Percentiles rank a stretch among this genome's conserved stretches.
Evolutionary conservation across 768 basidiomycete genomes (phyloP).

Genomic region (Rhodotorula diobovata): DNA sequence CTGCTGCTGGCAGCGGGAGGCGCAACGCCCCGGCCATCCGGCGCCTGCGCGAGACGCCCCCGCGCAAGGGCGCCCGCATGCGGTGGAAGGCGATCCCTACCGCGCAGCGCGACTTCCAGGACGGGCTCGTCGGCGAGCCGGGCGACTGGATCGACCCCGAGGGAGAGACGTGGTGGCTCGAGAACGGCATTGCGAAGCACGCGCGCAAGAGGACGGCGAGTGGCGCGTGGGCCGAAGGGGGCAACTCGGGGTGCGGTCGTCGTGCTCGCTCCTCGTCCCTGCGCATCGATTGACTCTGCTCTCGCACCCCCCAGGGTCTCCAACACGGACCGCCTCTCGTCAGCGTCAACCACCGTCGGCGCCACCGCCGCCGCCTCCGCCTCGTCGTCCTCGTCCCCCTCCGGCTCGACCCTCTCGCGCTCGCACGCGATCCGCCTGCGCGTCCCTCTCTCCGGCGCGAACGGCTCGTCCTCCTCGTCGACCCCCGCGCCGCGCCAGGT

Average conservation of each 20-base stretch:
- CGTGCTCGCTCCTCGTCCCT: too few relatives aligned
- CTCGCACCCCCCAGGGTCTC: background rate
- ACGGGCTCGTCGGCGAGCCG: constrained; percentile 13
- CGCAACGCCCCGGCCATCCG: background rate
- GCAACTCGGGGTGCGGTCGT: background rate
- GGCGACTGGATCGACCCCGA: constrained; percentile 15
- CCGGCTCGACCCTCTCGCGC: constrained; percentile 3
- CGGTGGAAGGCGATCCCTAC: constrained; percentile 20
- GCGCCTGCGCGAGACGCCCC: background rate
- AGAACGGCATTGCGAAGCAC: constrained; percentile 11
- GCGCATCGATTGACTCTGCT: background rate
- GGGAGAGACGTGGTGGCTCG: constrained; percentile 34
- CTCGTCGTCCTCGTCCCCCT: background rate
- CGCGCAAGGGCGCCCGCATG: constrained; percentile 11
- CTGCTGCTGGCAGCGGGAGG: background rate
- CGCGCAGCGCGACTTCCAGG: constrained; percentile 15
- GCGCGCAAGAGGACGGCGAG: background rate
- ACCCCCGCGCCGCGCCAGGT: background rate
- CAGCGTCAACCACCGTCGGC: background rate
- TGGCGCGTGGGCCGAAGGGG: background rate
- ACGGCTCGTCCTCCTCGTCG: background rate
- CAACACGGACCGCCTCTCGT: constrained; percentile 10
- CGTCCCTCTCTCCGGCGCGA: constrained; percentile 1
- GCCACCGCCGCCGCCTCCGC: background rate
- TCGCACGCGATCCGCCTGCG: constrained; percentile 15